Evolutionary conservation across 345 rosid genomes (phyloP).

Genomic region (Anacardium occidentale): DNA sequence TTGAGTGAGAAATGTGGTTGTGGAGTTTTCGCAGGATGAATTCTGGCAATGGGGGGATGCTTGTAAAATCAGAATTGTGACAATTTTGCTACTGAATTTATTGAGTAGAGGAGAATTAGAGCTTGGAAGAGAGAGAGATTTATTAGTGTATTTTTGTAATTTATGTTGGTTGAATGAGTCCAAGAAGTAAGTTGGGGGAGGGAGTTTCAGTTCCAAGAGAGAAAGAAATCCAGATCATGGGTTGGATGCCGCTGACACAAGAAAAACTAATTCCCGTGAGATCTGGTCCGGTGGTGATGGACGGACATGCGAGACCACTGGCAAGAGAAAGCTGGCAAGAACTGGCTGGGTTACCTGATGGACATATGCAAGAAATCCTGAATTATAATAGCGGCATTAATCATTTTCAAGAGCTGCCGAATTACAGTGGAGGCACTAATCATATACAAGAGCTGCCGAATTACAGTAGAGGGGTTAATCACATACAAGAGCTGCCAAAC

Average conservation of each 20-base stretch:
- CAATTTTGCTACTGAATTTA: conserved; percentile 5
- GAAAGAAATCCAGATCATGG: conserved; percentile 28
- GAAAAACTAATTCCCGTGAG: conserved; percentile 31
- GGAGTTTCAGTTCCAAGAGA: conserved; percentile 30
- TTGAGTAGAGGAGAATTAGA: neutral
- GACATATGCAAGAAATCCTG: conserved; percentile 21
- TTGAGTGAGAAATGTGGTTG: conserved; percentile 20
- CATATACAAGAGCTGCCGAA: neutral
- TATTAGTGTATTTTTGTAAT: neutral
- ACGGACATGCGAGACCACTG: conserved; percentile 23
- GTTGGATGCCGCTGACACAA: conserved; percentile 51
- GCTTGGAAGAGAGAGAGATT: neutral
- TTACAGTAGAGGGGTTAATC: conserved; percentile 22
- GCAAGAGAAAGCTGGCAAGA: conserved; percentile 34
- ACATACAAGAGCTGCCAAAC: neutral
- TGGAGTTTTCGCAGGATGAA: conserved; percentile 15
- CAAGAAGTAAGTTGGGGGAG: conserved; percentile 35
- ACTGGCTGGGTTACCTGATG: conserved; percentile 27
- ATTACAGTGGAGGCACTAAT: too few relatives aligned
- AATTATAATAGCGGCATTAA: conserved; percentile 23
- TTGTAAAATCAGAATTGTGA: conserved; percentile 6
- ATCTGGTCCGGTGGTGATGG: conserved; percentile 26
- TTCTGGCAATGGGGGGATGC: conserved; percentile 26
- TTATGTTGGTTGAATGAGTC: conserved; percentile 28
- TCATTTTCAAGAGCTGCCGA: neutral